These are phyloP conservation scores for Solanum appendiculatum DNA, from an alignment of 257 asterid species.

Conservation along the genomic window DNA sequence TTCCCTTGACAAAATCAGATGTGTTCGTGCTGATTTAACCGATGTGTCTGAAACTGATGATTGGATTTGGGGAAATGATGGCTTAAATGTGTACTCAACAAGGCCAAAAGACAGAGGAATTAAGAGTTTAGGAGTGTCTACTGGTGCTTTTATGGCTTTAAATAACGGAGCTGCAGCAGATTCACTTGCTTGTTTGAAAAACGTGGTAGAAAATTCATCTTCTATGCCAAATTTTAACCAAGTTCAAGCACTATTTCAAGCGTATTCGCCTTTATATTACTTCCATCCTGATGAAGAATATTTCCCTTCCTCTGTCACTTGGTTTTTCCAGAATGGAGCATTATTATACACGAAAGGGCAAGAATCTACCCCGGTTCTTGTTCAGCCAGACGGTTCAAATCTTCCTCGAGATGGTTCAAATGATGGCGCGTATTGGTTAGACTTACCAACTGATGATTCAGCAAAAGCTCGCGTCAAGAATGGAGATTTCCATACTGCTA, in stretches of 20 bases:
- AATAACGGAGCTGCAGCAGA: slow-evolving; percentile 14
- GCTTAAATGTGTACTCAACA: slow-evolving; percentile 23
- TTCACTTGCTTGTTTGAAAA: slow-evolving; percentile 42
- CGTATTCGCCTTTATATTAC: slow-evolving; percentile 48
- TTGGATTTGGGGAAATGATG: slow-evolving; percentile 51
- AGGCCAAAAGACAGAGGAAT: slow-evolving; percentile 48
- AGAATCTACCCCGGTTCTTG: slow-evolving; percentile 34
- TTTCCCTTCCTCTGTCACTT: slow-evolving; percentile 58
- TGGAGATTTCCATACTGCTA: slow-evolving; percentile 39
- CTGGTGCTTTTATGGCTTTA: slow-evolving; percentile 43
- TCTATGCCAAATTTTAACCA: slow-evolving; percentile 61
- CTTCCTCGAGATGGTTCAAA: slow-evolving; percentile 69
- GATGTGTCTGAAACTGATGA: slow-evolving; percentile 18
- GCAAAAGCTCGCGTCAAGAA: slow-evolving; percentile 35
- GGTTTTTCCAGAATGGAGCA: slow-evolving; percentile 77
- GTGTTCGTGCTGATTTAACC: slow-evolving; percentile 39
- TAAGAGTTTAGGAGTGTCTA: slow-evolving; percentile 30
- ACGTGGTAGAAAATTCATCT: slow-evolving; percentile 5
- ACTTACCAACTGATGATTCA: slow-evolving; percentile 41
- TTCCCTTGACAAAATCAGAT: slow-evolving; percentile 20
- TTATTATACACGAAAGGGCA: slow-evolving; percentile 48
- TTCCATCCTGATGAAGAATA: slow-evolving; percentile 66
- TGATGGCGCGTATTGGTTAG: slow-evolving; percentile 71
- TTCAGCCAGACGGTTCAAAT: slow-evolving; percentile 47
- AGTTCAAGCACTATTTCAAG: slow-evolving; percentile 31